A percentile compares a stretch with the other conserved stretches of the same genome.
These are phyloP conservation scores for Sparassis latifolia DNA, from an alignment of 1,284 basidiomycete species.

Conservation along the genomic window DNA sequence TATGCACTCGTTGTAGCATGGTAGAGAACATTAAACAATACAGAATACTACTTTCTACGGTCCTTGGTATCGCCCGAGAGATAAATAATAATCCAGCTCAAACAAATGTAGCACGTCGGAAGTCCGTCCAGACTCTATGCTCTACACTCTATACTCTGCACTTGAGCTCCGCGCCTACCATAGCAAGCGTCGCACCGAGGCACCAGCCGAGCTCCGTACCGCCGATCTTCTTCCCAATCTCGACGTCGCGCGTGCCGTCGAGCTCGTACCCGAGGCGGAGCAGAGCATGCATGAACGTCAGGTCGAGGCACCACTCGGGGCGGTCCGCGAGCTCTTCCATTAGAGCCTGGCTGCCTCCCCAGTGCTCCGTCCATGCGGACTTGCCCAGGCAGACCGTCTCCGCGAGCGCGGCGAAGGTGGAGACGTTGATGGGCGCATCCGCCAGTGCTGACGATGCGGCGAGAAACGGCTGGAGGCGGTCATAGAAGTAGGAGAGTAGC, in stretches of 20 bases:
- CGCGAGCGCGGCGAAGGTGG: conserved; percentile 62
- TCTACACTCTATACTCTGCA: conserved; percentile 32
- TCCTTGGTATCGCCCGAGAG: neutral
- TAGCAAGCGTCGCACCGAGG: conserved; percentile 76
- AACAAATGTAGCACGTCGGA: neutral
- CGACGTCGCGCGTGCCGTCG: conserved; percentile 55
- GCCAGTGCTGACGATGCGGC: conserved; percentile 27
- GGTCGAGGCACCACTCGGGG: conserved; percentile 92
- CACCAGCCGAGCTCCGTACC: conserved; percentile 97
- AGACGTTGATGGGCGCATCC: conserved; percentile 43
- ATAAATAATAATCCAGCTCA: too few species aligned
- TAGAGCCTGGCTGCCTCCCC: conserved; percentile 45
- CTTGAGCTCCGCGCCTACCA: conserved; percentile 57
- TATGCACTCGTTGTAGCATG: neutral
- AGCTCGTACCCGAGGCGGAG: conserved; percentile 85
- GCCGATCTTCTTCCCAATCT: conserved; percentile 83
- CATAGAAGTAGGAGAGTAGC: conserved; percentile 95
- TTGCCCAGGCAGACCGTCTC: conserved; percentile 68
- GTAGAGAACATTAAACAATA: neutral
- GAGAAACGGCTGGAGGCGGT: conserved; percentile 83
- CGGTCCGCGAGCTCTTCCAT: conserved; percentile 76
- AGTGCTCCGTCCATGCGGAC: conserved; percentile 50
- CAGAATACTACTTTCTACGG: neutral
- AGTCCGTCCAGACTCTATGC: neutral
- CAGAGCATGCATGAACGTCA: conserved; percentile 92